Percentiles rank a stretch among this genome's conserved stretches.
Conservation (phyloP, 1,139 yeast genomes). For the Blastobotrys malaysiensis region DNA sequence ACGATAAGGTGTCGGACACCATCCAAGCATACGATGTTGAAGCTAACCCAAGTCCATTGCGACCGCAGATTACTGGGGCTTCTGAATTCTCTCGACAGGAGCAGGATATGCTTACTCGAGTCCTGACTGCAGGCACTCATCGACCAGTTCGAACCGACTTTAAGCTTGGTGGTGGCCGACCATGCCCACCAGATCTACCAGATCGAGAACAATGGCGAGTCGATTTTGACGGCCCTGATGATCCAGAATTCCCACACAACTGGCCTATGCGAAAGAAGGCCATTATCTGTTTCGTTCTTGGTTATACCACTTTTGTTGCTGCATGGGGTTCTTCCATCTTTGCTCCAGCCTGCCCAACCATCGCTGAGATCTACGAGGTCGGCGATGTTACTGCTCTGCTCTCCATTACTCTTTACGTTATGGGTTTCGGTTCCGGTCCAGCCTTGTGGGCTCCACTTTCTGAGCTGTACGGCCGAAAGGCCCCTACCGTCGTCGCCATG, state of each 20-base stretch:
- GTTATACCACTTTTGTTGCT: conserved; percentile 36
- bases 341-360: conserved; percentile 33
- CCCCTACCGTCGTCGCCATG: conserved; percentile 48
- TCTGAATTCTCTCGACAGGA: not conserved
- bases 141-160: not conserved
- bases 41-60: not conserved
- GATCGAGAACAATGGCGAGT: conserved; percentile 44
- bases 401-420: conserved; percentile 65
- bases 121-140: conserved; percentile 4
- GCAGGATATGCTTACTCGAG: conserved; percentile 8
- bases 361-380: conserved; percentile 29
- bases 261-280: conserved; percentile 40
- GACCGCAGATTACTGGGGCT: conserved; percentile 1
- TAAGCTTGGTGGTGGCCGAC: conserved; percentile 42
- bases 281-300: conserved; percentile 31
- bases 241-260: conserved; percentile 48
- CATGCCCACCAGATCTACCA: conserved; percentile 45
- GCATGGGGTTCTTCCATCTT: conserved; percentile 45
- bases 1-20: not conserved
- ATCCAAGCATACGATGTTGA: not conserved
- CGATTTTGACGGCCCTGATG: conserved; percentile 46
- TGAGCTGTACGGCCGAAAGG: conserved; percentile 66
- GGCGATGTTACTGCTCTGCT: conserved; percentile 36
- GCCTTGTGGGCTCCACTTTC: conserved; percentile 73
- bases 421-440: conserved; percentile 83